Evolutionary conservation across 129 eudicot species (phyloP), one percentile per base, ranked within the genome.

Genomic region (Ambrosia trifida): DNA sequence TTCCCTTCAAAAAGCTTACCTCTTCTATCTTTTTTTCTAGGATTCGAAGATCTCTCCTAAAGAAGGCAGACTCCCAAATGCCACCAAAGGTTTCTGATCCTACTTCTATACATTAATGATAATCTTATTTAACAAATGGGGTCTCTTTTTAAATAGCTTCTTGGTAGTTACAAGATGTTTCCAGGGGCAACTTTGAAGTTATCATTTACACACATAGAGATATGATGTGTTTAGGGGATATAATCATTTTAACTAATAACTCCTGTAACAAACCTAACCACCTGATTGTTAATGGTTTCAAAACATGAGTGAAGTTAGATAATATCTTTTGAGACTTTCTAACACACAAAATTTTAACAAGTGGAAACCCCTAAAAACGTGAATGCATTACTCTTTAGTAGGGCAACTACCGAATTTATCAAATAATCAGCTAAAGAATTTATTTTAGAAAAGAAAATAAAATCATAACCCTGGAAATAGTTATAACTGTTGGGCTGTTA

Each of bases 31-130:
- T 45, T 72, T 77, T 63, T 12, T n/a, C n/a, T 77, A 95, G 99
- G 97, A 90, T 79, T 90, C 96, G 0, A 81, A 58, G 69, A 75
- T 83, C 72, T 90, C 96, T 36, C 94, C 97, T 2, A 89, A 83
- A 82, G 97, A 95, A 84, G 99, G 99, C 63, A 88, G 97, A 51
- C 97, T 95, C 44, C 99, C 99, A 64, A 88, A 88, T 83, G 96
- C 97, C 60, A 77, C 80, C 32, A 83, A 86, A 95, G 96, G 97
- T 90, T 32, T 53, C 69, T 46, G 7, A 64, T 77, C 68, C 38
- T 40, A 73, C 75, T 53, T 64, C n/a, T 57, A 7, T 50, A 60
- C 47, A 62, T 32, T 45, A 31, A 63, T 40, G 60, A 28, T 52
- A 33, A 67, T 72, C 57, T 45, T 64, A 60, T 24, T 32, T 35